Evolutionary conservation across 129 eudicot species (phyloP), one percentile per base, ranked within the genome.

Genomic region (Flaveria brownii): DNA sequence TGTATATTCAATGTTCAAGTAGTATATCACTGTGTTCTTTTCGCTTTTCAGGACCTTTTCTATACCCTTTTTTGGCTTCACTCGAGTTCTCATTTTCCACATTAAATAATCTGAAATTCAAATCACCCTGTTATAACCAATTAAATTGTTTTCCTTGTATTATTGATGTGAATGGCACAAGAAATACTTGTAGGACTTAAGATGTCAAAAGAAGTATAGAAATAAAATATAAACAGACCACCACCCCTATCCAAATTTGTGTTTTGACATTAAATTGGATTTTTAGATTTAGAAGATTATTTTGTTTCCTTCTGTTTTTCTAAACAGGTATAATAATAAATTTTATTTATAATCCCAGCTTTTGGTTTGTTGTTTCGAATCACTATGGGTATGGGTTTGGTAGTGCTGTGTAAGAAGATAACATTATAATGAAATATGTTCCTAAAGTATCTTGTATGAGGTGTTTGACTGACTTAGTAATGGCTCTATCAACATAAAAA

Each of bases 41-140:
- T 12, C 6, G 51, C 17, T 80, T 66, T 28, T 65, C 71, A 61
- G 73, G 78, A 30, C 33, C 59, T 15, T 50, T 51, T 69, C n/a
- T 64, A 47, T 71, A 60, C 65, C 55, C 55, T 20, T 61, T 43
- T 70, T 68, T 69, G 76, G 60, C 67, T 43, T 13, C 64, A 66
- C 74, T 13, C 41, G 33, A 17, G 59, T 15, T 41, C 54, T 54
- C 56, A 67, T 50, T 20, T 36, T 64, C 61, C 65, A 36, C 66
- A 20, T 76, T 22, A 20, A 22, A 42, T 65, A 50, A 20, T 65
- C 22, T 33, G 65, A 33, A 52, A 20, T 76, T 36, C 50, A 11
- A 17, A 16, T 22, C 42, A 15, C 46, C 41, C 11, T 43, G 23
- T 45, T 43, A 43, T 43, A 70, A 57, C 33, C 64, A 20, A 22